A percentile compares a stretch with the other conserved stretches of the same genome.
These are phyloP conservation scores for Wickerhamia fluorescens DNA, from an alignment of 805 yeast species.

Conservation along the genomic window DNA sequence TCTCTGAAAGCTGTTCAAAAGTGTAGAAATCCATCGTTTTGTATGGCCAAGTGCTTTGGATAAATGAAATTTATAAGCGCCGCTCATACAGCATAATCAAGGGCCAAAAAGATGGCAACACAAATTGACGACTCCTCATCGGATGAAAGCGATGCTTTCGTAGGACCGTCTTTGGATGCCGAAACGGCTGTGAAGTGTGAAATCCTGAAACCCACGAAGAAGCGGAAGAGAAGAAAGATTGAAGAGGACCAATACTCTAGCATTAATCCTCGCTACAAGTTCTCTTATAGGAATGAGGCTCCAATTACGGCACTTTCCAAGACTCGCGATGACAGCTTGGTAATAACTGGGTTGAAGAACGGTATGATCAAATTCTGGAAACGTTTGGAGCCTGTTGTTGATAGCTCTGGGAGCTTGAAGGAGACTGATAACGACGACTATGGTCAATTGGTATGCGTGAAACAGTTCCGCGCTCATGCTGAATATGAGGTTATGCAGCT, in stretches of 20 bases:
- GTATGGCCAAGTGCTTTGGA: too few relatives aligned
- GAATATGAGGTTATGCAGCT: constrained; percentile 9
- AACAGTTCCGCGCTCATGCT: constrained; percentile 13
- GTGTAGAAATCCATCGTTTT: not conserved
- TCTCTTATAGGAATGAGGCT: constrained; percentile 10
- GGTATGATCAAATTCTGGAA: constrained; percentile 18
- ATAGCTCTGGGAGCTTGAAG: not conserved
- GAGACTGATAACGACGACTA: constrained; percentile 3
- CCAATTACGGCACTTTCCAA: constrained; percentile 8
- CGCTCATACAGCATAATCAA: too few relatives aligned
- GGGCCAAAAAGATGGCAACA: too few relatives aligned
- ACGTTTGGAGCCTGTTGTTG: constrained; percentile 1
- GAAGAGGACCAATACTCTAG: constrained; percentile 1
- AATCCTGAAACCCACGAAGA: not conserved
- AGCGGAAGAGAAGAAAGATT: not conserved
- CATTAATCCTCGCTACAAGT: constrained; percentile 2
- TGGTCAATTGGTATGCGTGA: constrained; percentile 8
- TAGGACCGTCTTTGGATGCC: constrained; percentile 6
- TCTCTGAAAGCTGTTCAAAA: constrained; percentile 2
- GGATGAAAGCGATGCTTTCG: constrained; percentile 6
- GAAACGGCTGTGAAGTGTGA: too few relatives aligned
- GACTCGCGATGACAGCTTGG: constrained; percentile 8
- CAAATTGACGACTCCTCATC: too few relatives aligned
- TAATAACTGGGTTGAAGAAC: constrained; percentile 12
- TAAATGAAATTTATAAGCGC: too few relatives aligned